Base-by-base conservation (phyloP, 2,329 filamentous ascomycete genomes). In the Sporothrix humicola region DNA sequence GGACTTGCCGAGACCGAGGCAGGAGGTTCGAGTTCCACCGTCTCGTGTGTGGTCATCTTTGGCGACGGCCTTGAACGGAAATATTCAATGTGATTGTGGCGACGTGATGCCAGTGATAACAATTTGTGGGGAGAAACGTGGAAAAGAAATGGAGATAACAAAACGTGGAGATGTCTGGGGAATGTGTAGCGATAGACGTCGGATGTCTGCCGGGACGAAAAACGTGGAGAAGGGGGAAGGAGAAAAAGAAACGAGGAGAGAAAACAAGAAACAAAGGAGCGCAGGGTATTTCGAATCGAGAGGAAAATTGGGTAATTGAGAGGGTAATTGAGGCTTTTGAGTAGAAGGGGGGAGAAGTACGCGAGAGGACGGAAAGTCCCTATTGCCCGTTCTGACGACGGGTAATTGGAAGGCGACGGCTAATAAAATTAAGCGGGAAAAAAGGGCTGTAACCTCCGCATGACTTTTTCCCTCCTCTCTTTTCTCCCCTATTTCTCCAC, bases 161-260 rank as follows among this genome's bases (percentile, higher is more conserved):
- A 54, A 54, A 54, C 52, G 52, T 20, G 52, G 52, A 54, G 52
- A 54, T 23, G 52, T 54, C 52, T 54, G 46, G 46, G 46, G 46
- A 3, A 48, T 13, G 52, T 17, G 50, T 26, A 26, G 23, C 23
- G 23, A 26, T 26, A 26, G 50, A 54, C 20, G 50, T 54, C 17
- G 7, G 50, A 54, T 54, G 50, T n/a, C 50, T 15, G 8, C 50
- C 17, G 50, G 50, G 50, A 20, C 2, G 17, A n/a, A 54, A 54
- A 54, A 54, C 50, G 50, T 7, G 17, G 50, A 54, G 23, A 26
- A 26, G 23, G 23, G 23, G 23, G 23, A 26, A 26, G 23, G 23
- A 26, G 23, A 26, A 26, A 26, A 26, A 26, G 23, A 26, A 26
- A 26, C 23, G 31, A 37, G 31, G 7, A 37, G 4, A 37, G 31